Evolutionary conservation across 257 asterid species (phyloP).

Genomic region (Parsonsia alboflavescens): DNA sequence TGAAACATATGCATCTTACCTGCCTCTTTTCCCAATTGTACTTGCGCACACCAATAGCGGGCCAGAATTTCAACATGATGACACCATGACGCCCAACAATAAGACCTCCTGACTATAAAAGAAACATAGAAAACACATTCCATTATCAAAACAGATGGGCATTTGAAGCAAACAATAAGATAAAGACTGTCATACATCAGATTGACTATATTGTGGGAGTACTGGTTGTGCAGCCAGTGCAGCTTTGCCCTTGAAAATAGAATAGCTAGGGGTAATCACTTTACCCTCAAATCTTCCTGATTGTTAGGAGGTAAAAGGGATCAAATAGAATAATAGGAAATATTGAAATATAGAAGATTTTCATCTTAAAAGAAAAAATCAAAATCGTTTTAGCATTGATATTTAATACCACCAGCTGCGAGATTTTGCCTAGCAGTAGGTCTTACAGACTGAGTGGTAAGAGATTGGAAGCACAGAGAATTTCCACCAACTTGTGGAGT

Average conservation of each 20-base stretch:
- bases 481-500: constrained; percentile 11
- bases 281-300: constrained; percentile 30
- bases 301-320: not conserved
- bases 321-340: not conserved
- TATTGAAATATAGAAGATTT: not conserved
- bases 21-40: constrained; percentile 86
- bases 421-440: constrained; percentile 29
- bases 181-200: constrained; percentile 42
- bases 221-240: constrained; percentile 68
- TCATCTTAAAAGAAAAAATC: no score
- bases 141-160: constrained; percentile 4
- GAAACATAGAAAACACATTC: constrained; percentile 5
- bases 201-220: constrained; percentile 56
- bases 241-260: constrained; percentile 88
- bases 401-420: constrained; percentile 36
- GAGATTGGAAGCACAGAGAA: constrained; percentile 10
- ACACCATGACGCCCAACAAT: constrained; percentile 65
- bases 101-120: constrained; percentile 57
- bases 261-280: constrained; percentile 55
- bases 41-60: constrained; percentile 84
- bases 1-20: constrained; percentile 32
- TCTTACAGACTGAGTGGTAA: constrained; percentile 27
- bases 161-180: not conserved
- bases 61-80: constrained; percentile 72
- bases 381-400: not conserved